phyloP scores from a whole-genome alignment of 2,329 filamentous ascomycete genomes.

The Proliferodiscus dingleyae region DNA sequence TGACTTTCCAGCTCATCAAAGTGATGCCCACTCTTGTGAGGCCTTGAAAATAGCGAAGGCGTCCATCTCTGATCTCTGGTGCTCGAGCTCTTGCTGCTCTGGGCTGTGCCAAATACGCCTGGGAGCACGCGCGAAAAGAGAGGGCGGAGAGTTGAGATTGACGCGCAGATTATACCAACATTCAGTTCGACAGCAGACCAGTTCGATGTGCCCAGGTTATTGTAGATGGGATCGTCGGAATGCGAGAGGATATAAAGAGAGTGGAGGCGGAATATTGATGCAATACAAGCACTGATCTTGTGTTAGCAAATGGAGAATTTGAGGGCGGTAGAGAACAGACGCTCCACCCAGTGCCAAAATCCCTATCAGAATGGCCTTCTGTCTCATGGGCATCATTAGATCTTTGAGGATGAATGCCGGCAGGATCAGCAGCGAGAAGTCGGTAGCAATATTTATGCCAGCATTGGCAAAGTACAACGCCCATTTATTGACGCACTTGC shows the following conservation, averaged over 20 bases:
- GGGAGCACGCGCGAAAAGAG: background rate
- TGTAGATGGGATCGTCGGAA: slow-evolving; percentile 7
- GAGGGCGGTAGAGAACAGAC: background rate
- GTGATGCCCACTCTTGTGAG: too few species aligned
- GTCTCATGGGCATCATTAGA: slow-evolving; percentile 1
- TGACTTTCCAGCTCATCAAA: too few species aligned
- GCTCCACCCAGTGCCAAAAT: slow-evolving; percentile 6
- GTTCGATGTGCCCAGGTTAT: slow-evolving; percentile 5
- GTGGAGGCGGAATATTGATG: slow-evolving; percentile 6
- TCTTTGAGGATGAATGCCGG: slow-evolving; percentile 7
- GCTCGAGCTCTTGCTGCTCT: too few species aligned
- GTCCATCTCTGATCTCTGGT: too few species aligned
- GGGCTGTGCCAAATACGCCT: too few species aligned
- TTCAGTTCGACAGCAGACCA: slow-evolving; percentile 4
- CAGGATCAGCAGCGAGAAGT: slow-evolving; percentile 4
- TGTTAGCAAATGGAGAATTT: background rate
- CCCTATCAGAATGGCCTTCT: slow-evolving; percentile 1
- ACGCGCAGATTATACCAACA: background rate
- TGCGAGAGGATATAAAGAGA: slow-evolving; percentile 2
- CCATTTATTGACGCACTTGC: slow-evolving; percentile 4
- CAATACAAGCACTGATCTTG: slow-evolving; percentile 4
- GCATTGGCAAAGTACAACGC: slow-evolving; percentile 8
- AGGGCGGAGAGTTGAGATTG: background rate
- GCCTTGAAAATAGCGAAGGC: too few species aligned
- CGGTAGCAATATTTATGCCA: slow-evolving; percentile 5